Conservation (phyloP, 176 grass and related monocot species). For the Carex kokanica region DNA sequence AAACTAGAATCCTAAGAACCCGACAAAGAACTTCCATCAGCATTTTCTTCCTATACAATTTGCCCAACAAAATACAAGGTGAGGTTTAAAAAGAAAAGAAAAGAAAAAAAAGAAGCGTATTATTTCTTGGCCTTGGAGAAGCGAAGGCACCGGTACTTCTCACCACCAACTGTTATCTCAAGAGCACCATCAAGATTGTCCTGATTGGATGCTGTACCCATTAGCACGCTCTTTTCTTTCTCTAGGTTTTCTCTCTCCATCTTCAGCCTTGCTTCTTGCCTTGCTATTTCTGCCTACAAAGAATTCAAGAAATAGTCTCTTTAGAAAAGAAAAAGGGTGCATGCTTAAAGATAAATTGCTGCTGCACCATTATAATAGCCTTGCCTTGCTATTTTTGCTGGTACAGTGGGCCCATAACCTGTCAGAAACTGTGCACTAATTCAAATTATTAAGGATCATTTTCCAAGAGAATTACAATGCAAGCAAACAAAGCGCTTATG, state of each 20-base stretch:
- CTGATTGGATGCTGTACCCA: conserved; percentile 81
- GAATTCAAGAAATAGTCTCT: background rate
- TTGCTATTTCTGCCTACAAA: conserved; percentile 66
- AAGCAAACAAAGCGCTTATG: background rate
- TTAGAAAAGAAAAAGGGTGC: background rate
- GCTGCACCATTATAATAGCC: background rate
- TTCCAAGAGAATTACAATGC: background rate
- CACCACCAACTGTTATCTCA: conserved; percentile 91
- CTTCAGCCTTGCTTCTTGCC: conserved; percentile 82
- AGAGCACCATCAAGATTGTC: conserved; percentile 90
- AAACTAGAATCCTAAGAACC: conserved; percentile 7
- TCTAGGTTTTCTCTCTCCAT: conserved; percentile 85
- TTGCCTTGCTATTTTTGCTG: background rate
- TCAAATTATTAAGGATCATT: background rate
- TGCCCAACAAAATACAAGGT: background rate
- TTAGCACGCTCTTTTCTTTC: conserved; percentile 90
- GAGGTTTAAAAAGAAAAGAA: background rate
- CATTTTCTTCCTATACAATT: conserved; percentile 23
- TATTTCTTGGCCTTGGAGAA: conserved; percentile 96
- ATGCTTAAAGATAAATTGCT: background rate
- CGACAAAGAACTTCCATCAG: background rate
- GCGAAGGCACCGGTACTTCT: conserved; percentile 93
- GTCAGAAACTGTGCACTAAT: background rate
- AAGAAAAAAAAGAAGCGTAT: background rate
- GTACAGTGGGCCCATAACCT: background rate